Percentiles rank a stretch among this genome's conserved stretches.
These are phyloP conservation scores for Leishmania tarentolae DNA, from an alignment of 208 protist species.

Conservation along the genomic window DNA sequence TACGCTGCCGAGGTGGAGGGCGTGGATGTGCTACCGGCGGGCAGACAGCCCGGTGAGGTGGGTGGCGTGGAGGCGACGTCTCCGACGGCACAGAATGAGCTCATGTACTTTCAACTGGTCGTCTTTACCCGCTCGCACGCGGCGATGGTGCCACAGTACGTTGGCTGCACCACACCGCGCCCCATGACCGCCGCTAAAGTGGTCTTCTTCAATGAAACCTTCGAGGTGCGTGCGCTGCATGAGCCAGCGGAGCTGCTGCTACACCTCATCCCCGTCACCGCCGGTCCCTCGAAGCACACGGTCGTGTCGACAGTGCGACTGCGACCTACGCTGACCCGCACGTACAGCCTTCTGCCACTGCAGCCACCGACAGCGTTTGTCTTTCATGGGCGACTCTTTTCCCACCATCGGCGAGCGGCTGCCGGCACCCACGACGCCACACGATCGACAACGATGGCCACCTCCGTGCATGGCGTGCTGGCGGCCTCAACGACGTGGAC, in stretches of 20 bases:
- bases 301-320: slow-evolving; percentile 70
- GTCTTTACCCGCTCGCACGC: slow-evolving; percentile 68
- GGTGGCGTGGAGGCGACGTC: not conserved
- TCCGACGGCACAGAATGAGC: slow-evolving; percentile 8
- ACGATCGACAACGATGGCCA: not conserved
- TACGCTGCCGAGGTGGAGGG: slow-evolving; percentile 69
- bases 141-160: slow-evolving; percentile 66
- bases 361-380: slow-evolving; percentile 66
- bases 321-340: slow-evolving; percentile 49
- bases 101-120: slow-evolving; percentile 59
- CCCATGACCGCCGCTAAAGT: slow-evolving; percentile 54
- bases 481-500: slow-evolving; percentile 79
- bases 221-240: slow-evolving; percentile 67
- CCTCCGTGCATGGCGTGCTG: slow-evolving; percentile 47
- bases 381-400: slow-evolving; percentile 38
- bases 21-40: slow-evolving; percentile 20
- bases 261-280: slow-evolving; percentile 67
- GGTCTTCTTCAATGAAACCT: slow-evolving; percentile 82
- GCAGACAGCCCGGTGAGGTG: not conserved
- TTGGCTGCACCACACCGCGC: slow-evolving; percentile 66
- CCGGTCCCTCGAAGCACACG: slow-evolving; percentile 22
- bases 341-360: slow-evolving; percentile 62
- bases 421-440: not conserved
- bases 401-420: not conserved
- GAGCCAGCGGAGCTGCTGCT: slow-evolving; percentile 80